Conservation (phyloP, 768 basidiomycete genomes). For the Tylopilus vinaceipallidus region DNA sequence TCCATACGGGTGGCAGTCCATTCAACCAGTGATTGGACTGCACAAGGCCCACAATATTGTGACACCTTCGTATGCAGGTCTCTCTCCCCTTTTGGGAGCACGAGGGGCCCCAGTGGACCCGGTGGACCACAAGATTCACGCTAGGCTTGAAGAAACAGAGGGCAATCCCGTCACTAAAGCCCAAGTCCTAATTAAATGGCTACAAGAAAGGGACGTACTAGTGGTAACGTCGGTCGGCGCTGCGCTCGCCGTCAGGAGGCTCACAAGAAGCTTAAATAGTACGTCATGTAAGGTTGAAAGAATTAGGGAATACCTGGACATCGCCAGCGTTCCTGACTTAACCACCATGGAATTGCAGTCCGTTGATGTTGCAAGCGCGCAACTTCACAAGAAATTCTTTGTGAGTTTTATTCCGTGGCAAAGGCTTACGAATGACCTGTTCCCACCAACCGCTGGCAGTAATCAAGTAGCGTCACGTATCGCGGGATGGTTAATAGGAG, state of each 20-base stretch:
- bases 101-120: not conserved
- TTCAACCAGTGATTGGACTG: constrained; percentile 1
- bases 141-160: constrained; percentile 1
- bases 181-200: constrained; percentile 3
- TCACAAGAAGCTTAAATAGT: not conserved
- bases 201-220: constrained; percentile 2
- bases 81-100: not conserved
- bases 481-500: not conserved
- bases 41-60: constrained; percentile 1
- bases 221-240: not conserved
- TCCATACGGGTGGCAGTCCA: constrained; percentile 4
- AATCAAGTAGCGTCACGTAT: not conserved
- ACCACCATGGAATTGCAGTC: constrained; percentile 2
- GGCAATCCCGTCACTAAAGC: not conserved
- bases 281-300: not conserved
- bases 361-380: not conserved
- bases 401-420: not conserved
- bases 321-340: constrained; percentile 1
- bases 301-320: not conserved
- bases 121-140: not conserved
- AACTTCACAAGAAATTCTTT: constrained; percentile 2
- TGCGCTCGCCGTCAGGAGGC: not conserved
- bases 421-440: not conserved
- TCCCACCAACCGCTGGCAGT: not conserved
- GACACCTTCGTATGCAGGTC: constrained; percentile 2